Evolutionary conservation across 2,329 filamentous ascomycete genomes (phyloP), one percentile per base, ranked within the genome.

Genomic region (Lasiodiplodia theobromae): DNA sequence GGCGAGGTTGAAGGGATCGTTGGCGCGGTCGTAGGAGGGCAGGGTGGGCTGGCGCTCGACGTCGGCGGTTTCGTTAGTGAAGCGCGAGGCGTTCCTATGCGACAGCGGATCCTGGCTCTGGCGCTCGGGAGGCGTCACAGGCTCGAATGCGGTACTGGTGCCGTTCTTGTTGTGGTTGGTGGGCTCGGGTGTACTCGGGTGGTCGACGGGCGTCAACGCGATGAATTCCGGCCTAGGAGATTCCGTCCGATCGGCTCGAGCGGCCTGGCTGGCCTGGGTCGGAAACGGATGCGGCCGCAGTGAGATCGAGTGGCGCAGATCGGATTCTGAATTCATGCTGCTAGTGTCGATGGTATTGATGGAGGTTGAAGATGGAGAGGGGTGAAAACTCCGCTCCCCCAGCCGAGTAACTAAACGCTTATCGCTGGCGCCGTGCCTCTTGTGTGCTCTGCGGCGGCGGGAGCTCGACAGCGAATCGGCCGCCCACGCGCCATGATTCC

Each of bases 1-100:
- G 0, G 92, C 89, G 4, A 98, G 89, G 67, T 90, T 88, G 80
- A 93, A 96, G 0, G 95, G 95, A 74, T 98, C 95, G 74, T 88
- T 91, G 72, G 90, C 88, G 31, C 80, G 79, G 23, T 85, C 87
- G 74, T 90, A 87, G 10, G 84, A 84, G 0, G 90, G 89, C 8
- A 87, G 80, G 49, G 83, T 82, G 31, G 31, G 31, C 53, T 84
- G 81, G 28, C 80, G 76, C 72, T 86, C 84, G 69, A 84, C 74
- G 66, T 85, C 82, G 67, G 69, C 73, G 52, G 71, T 71, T 54
- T 73, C 76, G 53, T 65, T 67, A 67, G 75, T 72, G 58, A 74
- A 75, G 25, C 76, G 72, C 40, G 74, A 72, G 40, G 73, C 75
- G 73, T 79, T 47, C 56, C 77, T 75, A 64, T 77, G 76, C 63